Conservation (phyloP, 1,284 basidiomycete genomes). For the Tilletiaria anomala region DNA sequence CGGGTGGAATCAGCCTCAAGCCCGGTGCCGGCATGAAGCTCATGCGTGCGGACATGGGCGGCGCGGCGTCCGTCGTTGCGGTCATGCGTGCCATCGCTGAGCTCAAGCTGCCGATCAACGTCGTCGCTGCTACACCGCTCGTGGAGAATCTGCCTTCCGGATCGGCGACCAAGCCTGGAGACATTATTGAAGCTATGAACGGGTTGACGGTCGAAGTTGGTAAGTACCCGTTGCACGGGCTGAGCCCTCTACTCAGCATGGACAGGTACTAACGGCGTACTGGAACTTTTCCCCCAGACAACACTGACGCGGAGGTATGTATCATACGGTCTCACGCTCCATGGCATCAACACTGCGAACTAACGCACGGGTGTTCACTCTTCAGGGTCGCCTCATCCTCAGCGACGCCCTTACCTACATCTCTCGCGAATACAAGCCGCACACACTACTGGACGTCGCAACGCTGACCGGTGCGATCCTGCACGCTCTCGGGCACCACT, state of each 20-base stretch:
- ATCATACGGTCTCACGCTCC: too few relatives aligned
- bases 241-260: too few relatives aligned
- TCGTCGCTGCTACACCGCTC: slow-evolving; percentile 57
- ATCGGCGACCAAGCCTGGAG: slow-evolving; percentile 69
- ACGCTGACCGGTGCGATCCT: slow-evolving; percentile 52
- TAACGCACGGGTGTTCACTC: too few relatives aligned
- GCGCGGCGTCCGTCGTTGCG: slow-evolving; percentile 60
- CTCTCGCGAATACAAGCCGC: slow-evolving; percentile 61
- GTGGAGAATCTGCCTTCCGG: slow-evolving; percentile 76
- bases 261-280: too few relatives aligned
- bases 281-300: too few relatives aligned
- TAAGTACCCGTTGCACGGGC: too few relatives aligned
- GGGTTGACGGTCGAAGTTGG: slow-evolving; percentile 71
- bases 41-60: slow-evolving; percentile 37
- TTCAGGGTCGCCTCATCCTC: slow-evolving; percentile 61
- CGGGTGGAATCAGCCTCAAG: slow-evolving; percentile 76
- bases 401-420: slow-evolving; percentile 70
- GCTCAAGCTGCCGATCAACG: slow-evolving; percentile 62
- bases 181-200: slow-evolving; percentile 70
- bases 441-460: slow-evolving; percentile 70
- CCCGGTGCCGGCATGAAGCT: slow-evolving; percentile 51
- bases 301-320: slow-evolving; percentile 78
- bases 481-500: slow-evolving; percentile 50
- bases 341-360: too few relatives aligned
- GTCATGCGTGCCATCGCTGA: slow-evolving; percentile 64